These are phyloP conservation scores for Beauveria bassiana DNA, from an alignment of 2,329 filamentous ascomycete genomes.

Conservation along the genomic window DNA sequence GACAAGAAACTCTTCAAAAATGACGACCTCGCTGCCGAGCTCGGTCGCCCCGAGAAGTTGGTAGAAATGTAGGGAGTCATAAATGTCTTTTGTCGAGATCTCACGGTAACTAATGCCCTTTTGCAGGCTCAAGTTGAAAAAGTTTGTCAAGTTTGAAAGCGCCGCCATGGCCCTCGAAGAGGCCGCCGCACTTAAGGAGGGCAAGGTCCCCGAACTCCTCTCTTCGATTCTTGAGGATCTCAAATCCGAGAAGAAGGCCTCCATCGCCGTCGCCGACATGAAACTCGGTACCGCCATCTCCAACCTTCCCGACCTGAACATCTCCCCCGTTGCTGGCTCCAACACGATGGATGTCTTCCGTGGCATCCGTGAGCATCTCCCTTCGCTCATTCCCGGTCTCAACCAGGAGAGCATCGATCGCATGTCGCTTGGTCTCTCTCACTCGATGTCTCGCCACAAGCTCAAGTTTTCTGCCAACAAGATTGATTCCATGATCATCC, in stretches of 20 bases:
- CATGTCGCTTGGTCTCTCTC: conserved; percentile 92
- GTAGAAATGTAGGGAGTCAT: conserved; percentile 69
- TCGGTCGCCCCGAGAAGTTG: conserved; percentile 74
- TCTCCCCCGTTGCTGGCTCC: conserved; percentile 65
- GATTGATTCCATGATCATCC: conserved; percentile 99
- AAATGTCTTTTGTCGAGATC: neutral
- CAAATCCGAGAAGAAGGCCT: conserved; percentile 96
- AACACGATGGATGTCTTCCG: conserved; percentile 75
- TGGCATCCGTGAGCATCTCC: conserved; percentile 83
- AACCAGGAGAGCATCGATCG: conserved; percentile 79
- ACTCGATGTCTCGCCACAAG: conserved; percentile 95
- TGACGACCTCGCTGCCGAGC: conserved; percentile 67
- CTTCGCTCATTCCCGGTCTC: conserved; percentile 84
- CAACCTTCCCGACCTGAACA: conserved; percentile 80
- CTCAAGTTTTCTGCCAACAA: conserved; percentile 98
- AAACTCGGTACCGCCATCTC: conserved; percentile 89
- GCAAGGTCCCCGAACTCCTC: conserved; percentile 88
- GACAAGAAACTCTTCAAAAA: conserved; percentile 97
- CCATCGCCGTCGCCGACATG: conserved; percentile 85
- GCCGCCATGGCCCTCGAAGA: conserved; percentile 85
- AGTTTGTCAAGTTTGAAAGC: conserved; percentile 96
- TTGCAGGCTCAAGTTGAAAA: conserved; percentile 80
- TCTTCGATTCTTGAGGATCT: conserved; percentile 75
- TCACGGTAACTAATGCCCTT: conserved; percentile 12
- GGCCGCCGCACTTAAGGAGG: conserved; percentile 79